phyloP scores from a whole-genome alignment of 805 yeast species.

The Candida dajiaensis region DNA sequence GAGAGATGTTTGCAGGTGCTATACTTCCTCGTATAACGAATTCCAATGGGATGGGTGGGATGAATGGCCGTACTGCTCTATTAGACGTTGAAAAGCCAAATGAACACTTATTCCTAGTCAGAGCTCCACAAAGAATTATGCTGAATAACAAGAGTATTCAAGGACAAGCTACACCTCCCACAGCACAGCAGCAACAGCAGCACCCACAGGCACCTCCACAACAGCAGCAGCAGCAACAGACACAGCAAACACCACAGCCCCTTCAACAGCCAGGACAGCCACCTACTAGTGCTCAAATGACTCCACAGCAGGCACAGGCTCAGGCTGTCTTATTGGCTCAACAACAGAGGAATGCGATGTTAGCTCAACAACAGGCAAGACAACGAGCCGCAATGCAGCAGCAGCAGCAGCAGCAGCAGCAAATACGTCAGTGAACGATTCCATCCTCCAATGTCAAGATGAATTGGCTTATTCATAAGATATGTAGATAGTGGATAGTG shows the following conservation, averaged over 20 bases:
- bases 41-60: constrained; percentile 60
- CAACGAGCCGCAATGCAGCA: constrained; percentile 6
- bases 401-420: no score
- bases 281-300: not conserved
- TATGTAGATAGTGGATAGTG: no score
- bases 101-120: constrained; percentile 51
- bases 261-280: constrained; percentile 6
- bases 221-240: constrained; percentile 4
- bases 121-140: constrained; percentile 40
- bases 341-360: constrained; percentile 3
- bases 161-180: not conserved
- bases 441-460: no score
- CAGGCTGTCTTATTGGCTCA: constrained; percentile 7
- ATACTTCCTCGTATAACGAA: constrained; percentile 56
- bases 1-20: constrained; percentile 92
- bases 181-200: constrained; percentile 6
- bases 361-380: constrained; percentile 12
- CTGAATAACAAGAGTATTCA: constrained; percentile 18
- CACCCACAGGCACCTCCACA: constrained; percentile 9
- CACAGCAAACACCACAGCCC: not conserved
- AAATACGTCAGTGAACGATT: no score
- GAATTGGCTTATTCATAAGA: no score
- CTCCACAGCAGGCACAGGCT: constrained; percentile 9
- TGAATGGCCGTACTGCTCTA: constrained; percentile 74
- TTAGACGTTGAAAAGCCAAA: constrained; percentile 67